Conservation (phyloP, 2,329 filamentous ascomycete species). For the Diatrype stigma region DNA sequence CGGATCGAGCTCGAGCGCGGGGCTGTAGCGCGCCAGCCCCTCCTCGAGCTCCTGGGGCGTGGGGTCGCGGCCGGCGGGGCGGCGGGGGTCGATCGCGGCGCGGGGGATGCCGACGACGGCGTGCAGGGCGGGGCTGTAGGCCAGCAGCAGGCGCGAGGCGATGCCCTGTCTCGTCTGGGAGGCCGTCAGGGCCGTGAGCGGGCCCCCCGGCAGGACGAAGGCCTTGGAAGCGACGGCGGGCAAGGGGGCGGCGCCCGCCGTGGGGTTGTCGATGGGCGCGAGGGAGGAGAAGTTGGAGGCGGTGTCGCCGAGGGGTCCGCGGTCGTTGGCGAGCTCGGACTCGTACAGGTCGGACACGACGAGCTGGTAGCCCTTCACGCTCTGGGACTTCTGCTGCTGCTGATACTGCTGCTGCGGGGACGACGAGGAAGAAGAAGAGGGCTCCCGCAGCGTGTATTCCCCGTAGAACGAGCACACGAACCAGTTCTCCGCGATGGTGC, state of each 20-base stretch:
- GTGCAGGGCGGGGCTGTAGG: constrained; percentile 68
- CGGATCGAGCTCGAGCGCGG: constrained; percentile 78
- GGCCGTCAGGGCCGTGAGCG: constrained; percentile 75
- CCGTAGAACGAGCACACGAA: constrained; percentile 79
- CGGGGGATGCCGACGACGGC: constrained; percentile 78
- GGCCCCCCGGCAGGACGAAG: constrained; percentile 73
- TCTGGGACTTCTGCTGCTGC: constrained; percentile 38
- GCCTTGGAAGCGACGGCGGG: constrained; percentile 74
- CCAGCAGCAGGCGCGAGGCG: constrained; percentile 75
- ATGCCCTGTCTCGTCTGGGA: constrained; percentile 92
- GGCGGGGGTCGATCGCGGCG: constrained; percentile 74
- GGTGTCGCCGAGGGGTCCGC: constrained; percentile 65
- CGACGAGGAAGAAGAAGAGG: too few relatives aligned
- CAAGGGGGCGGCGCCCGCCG: constrained; percentile 36
- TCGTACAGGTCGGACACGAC: constrained; percentile 88
- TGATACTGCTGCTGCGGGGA: constrained; percentile 38
- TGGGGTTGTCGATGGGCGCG: constrained; percentile 55
- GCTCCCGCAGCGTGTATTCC: constrained; percentile 52
- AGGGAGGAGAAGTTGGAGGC: constrained; percentile 74
- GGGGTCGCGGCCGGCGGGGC: constrained; percentile 80
- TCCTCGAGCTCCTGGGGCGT: constrained; percentile 77
- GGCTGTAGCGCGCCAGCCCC: constrained; percentile 71
- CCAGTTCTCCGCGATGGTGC: constrained; percentile 90
- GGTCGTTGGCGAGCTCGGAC: constrained; percentile 76
- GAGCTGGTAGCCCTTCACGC: constrained; percentile 79